Conservation (phyloP, 768 basidiomycete species). For the Tricholoma bakamatsutake region DNA sequence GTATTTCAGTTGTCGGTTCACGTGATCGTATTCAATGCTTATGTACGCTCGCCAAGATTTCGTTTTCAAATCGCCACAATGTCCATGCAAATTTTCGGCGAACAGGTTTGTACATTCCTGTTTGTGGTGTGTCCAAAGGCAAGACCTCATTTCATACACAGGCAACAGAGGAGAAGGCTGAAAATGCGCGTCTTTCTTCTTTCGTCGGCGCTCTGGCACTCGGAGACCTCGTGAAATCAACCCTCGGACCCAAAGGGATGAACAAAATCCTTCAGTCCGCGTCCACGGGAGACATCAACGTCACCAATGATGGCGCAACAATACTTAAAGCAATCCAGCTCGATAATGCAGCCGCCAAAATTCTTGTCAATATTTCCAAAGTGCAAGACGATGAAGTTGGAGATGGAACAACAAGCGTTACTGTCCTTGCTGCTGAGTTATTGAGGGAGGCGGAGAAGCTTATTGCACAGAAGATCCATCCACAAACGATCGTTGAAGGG, state of each 20-base stretch:
- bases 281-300: slow-evolving; percentile 87
- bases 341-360: slow-evolving; percentile 98
- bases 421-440: slow-evolving; percentile 87
- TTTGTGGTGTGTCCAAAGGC: not conserved
- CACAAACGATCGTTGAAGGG: slow-evolving; percentile 96
- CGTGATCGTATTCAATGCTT: not conserved
- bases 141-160: slow-evolving; percentile 19
- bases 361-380: slow-evolving; percentile 98
- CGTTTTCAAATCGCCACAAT: slow-evolving; percentile 23
- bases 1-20: not conserved
- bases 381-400: slow-evolving; percentile 99
- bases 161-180: slow-evolving; percentile 93
- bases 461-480: slow-evolving; percentile 89
- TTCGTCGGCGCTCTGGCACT: slow-evolving; percentile 97
- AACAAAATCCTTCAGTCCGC: slow-evolving; percentile 97
- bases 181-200: slow-evolving; percentile 95
- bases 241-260: slow-evolving; percentile 98
- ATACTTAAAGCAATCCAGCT: slow-evolving; percentile 96
- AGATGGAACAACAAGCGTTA: slow-evolving; percentile 90
- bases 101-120: slow-evolving; percentile 37
- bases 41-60: not conserved
- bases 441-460: slow-evolving; percentile 94
- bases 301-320: slow-evolving; percentile 98
- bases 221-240: slow-evolving; percentile 98
- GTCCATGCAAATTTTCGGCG: slow-evolving; percentile 69